Evolutionary conservation across 768 basidiomycete species (phyloP), one percentile per base, ranked within the genome.

Genomic region (Lactarius deliciosus): DNA sequence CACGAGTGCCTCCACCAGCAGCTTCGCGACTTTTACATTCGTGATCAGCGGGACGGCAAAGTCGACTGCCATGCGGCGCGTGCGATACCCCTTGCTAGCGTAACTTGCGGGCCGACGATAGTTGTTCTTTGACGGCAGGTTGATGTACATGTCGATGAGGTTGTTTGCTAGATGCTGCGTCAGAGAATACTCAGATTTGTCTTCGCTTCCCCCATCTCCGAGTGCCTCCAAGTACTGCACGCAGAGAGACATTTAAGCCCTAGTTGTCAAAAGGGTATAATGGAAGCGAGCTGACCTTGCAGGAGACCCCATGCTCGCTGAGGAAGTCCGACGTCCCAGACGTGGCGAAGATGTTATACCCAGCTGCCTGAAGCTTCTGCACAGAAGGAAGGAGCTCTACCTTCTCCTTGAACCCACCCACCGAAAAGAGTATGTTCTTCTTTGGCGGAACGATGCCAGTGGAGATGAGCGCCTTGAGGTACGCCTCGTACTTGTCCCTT

Each of bases 61-160:
- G 77, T 99, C 97, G 70, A 99, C 95, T 7, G 97, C 97, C 95
- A 98, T 96, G 60, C 97, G 91, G 72, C 97, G 91, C 36, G 96
- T 96, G 67, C 88, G 87, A 77, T 98, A 98, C 8, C 97, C 97
- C 75, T 97, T 96, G 77, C 94, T 97, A 61, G 94, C 86, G 76
- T 98, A 99, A 77, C 89, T 96, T 16, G 97, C 96, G 7, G 97
- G 97, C 22, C 97, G 91, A 65, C 97, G 91, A 78, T 93, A 98
- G 75, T 94, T 86, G 77, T 99, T 98, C 80, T 94, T 97, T 47
- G 96, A 98, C 2, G 97, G 97, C 71, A 99, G 81, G 77, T 99
- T 99, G 86, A 99, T 96, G 77, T 98, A 99, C 87, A 98, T 92
- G 79, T 99, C 97, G 75, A 99, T 99, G 72, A 97, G 81, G 77